Evolutionary conservation across 768 basidiomycete genomes (phyloP), one percentile per base, ranked within the genome.

Genomic region (Xerocomellus chrysenteron): DNA sequence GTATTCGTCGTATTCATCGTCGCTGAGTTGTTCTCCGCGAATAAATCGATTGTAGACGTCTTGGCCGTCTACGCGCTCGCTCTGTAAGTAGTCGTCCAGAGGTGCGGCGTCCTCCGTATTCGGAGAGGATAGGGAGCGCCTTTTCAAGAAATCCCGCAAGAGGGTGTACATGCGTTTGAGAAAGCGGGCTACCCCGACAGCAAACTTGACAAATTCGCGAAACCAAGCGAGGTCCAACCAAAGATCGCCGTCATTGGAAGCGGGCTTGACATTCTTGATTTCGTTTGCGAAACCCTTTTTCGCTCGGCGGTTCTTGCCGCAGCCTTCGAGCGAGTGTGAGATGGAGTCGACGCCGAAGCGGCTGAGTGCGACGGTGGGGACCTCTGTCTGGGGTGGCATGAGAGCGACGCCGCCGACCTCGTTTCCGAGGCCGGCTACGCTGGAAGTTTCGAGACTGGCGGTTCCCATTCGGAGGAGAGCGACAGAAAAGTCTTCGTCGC

Each of bases 371-470:
- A 80, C 71, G 3, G 69, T 68, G 5, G 75, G 68, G 47, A 64
- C 71, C 28, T 72, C 68, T 55, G 60, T 47, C 33, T 61, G 58
- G 8, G 63, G 32, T 3, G 60, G 47, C 48, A 52, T 59, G 36
- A 73, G 47, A 13, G 71, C 61, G 47, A 90, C 76, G 5, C 79
- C 74, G 8, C 83, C 82, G 13, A 90, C 84, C 68, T 92, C 88
- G 62, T 91, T 90, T 1, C 85, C 84, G 66, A 88, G 79, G 3
- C 90, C 90, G 24, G 82, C 78, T 11, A 87, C 76, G 45, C 83
- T 84, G 0, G 88, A 90, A 0, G 87, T 85, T 66, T 92, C 90
- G 47, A 92, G 75, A 59, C 86, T 87, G 4, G 87, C 88, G 1
- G 86, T 86, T 19, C 88, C 88, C 19, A 90, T 75, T 21, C 90